phyloP scores from a whole-genome alignment of 768 basidiomycete genomes.

The Tulasnella sp. region DNA sequence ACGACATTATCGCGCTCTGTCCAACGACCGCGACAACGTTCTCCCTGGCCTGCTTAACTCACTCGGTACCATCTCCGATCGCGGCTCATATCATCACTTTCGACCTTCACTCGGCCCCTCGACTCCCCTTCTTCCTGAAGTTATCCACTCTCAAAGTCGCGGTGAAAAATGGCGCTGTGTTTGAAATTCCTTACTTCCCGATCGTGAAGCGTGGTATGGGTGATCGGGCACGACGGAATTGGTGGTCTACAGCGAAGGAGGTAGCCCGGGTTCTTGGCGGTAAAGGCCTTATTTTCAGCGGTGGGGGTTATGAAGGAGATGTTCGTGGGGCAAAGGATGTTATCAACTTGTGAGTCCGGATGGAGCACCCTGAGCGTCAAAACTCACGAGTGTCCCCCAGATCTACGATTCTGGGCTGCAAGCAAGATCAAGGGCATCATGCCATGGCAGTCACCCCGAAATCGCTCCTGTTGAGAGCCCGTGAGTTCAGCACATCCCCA shows the following conservation, averaged over 20 bases:
- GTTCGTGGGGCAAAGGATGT: constrained; percentile 62
- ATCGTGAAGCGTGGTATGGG: constrained; percentile 48
- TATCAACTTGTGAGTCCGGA: constrained; percentile 51
- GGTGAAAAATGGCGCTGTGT: constrained; percentile 68
- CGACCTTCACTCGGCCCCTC: constrained; percentile 56
- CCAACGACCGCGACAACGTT: constrained; percentile 66
- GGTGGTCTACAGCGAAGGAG: constrained; percentile 75
- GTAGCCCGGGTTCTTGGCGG: constrained; percentile 71
- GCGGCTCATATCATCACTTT: constrained; percentile 74
- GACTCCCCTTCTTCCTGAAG: constrained; percentile 70
- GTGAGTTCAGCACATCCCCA: constrained; percentile 33
- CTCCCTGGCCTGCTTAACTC: constrained; percentile 68
- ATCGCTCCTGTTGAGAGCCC: constrained; percentile 58
- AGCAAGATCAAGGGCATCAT: constrained; percentile 57
- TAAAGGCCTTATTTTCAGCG: constrained; percentile 59
- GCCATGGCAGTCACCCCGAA: constrained; percentile 50
- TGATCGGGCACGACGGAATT: constrained; percentile 59
- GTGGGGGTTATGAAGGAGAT: constrained; percentile 53
- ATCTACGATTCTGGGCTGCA: constrained; percentile 51
- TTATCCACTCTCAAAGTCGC: constrained; percentile 75
- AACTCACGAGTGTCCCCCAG: constrained; percentile 27
- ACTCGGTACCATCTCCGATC: constrained; percentile 59
- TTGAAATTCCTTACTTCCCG: constrained; percentile 70
- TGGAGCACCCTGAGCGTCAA: neutral
- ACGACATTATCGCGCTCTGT: constrained; percentile 65